Evolutionary conservation across 164 flowering plant genomes (phyloP).

Genomic region (Piper longum): DNA sequence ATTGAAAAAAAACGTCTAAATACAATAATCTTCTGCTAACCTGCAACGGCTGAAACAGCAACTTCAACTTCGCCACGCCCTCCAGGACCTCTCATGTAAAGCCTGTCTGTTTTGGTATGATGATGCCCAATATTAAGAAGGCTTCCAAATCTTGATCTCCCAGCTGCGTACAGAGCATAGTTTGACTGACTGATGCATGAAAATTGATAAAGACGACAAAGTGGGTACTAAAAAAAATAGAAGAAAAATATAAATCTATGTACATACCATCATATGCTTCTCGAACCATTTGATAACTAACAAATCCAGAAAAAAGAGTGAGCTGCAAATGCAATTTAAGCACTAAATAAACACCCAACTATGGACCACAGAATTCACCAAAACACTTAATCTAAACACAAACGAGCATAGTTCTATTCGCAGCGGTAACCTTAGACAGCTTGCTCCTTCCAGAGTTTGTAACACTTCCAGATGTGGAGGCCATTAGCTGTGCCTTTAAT

Average conservation of each 20-base stretch:
- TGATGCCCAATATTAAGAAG: conserved; percentile 57
- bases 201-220: neutral
- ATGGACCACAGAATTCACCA: neutral
- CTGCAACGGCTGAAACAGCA: conserved; percentile 89
- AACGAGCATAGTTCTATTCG: neutral
- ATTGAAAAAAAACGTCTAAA: neutral
- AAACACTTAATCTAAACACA: too few species aligned
- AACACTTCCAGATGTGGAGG: conserved; percentile 20
- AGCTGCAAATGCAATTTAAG: conserved; percentile 34
- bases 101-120: conserved; percentile 61
- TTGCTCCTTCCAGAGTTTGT: conserved; percentile 24
- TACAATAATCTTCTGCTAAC: conserved; percentile 15
- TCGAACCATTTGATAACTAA: conserved; percentile 96
- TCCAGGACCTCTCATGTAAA: conserved; percentile 98
- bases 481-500: conserved; percentile 10
- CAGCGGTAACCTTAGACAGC: conserved; percentile 41
- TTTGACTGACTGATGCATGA: neutral
- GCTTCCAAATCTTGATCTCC: conserved; percentile 78
- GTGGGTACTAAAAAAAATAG: neutral
- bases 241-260: too few species aligned
- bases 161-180: conserved; percentile 34
- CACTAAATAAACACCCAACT: neutral
- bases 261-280: conserved; percentile 89
- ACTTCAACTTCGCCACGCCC: conserved; percentile 99
- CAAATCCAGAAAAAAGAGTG: conserved; percentile 98